Evolutionary conservation across 371 early-diverging fungal genomes (phyloP), one percentile per base, ranked within the genome.

Genomic region (Syncephalis fuscata): DNA sequence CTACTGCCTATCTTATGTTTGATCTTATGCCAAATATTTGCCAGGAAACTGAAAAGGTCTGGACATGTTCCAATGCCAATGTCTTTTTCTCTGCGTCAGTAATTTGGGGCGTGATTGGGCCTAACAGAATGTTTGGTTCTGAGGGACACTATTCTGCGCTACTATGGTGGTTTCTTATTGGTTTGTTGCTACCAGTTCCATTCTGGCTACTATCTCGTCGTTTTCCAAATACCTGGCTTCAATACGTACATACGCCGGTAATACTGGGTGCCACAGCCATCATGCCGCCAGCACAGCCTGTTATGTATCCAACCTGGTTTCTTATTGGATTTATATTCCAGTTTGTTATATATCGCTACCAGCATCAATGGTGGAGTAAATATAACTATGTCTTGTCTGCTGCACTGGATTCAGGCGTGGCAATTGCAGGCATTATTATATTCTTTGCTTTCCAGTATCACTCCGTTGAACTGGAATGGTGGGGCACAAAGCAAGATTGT

Each of bases 81-180:
- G 48, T 58, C 21, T 65, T 68, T 39, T 56, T 62, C 43, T 59
- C 60, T 17, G 60, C 65, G 1, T 58, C 65, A 5, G 60, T 68
- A 27, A 57, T 65, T 23, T 84, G 79, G 82, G 85, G 85, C 45
- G 70, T 78, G 2, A 69, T 87, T n/a, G 84, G 84, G 8, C 85
- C 88, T 9, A 46, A 61, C 19, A 67, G 62, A 43, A 76, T 80
- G 73, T 80, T 82, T 55, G 73, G 83, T 5, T 61, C 67, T 7
- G 69, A 74, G 8, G 54, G 64, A n/a, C n/a, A 24, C 25, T 86
- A 86, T 64, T 71, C 72, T 50, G 60, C 72, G 1, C 51, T 73
- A 19, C 54, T 71, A 26, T 74, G 65, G 53, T 56, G 68, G 51
- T 74, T 77, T 54, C 45, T 74, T 14, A 48, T 72, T 39, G 81